Base-by-base conservation (phyloP, 2,329 filamentous ascomycete genomes). In the Penicillium sp. region DNA sequence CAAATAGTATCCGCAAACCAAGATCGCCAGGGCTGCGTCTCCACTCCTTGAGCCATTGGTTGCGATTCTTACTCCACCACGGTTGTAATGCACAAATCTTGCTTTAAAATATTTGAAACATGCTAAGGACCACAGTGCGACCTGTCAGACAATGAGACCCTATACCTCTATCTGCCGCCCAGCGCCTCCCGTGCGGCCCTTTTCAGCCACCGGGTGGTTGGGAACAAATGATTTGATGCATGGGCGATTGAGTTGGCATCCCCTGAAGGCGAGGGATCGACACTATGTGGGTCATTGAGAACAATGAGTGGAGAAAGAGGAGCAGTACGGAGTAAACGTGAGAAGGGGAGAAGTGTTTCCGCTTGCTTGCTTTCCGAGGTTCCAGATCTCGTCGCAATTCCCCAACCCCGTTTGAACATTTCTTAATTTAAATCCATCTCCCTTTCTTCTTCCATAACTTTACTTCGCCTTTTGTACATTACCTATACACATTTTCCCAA, bases 121-220 rank as follows among this genome's bases (percentile, higher is more conserved):
- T 44, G 42, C 29, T 15, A 41, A 15, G 42, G 46, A 44, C 37
- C 31, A 18, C 48, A 35, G 22, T 31, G 9, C 27, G 51, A 54
- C 31, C 46, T 43, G 55, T 57, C 47, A 44, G 51, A 57, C 33
- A 54, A 46, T 51, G 43, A 54, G 47, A 54, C 46, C 25, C 12
- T 6, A 42, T 42, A 27, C 27, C 18, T 45, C 35, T 29, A 20
- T 52, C 37, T 35, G 33, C 51, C 49, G 43, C 27, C 49, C 44
- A 46, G 25, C 40, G 18, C 37, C 37, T 12, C 18, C n/a, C 3
- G 11, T 5, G 12, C 37, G 14, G 37, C 18, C 37, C 31, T 27
- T 46, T 37, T 18, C 33, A 47, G 42, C 47, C 46, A 27, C 46
- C 31, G 23, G 18, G 35, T 6, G 48, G 48, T 43, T 50, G 37